Evolutionary conservation across 2,329 filamentous ascomycete species (phyloP).

Genomic region (Daldinia sp.): DNA sequence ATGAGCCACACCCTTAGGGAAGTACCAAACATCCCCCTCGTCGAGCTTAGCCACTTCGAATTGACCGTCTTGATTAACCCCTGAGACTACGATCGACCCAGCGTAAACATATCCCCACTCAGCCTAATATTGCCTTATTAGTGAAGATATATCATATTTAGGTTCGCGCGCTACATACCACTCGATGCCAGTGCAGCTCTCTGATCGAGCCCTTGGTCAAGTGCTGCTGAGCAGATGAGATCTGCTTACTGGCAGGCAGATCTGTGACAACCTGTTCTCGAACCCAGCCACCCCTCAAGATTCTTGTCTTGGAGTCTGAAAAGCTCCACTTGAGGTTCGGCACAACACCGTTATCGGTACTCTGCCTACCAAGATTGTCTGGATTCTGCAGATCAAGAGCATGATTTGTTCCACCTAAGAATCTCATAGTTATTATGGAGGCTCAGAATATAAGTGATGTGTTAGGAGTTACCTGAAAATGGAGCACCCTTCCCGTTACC

Average conservation of each 20-base stretch:
- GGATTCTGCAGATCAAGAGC: conserved; percentile 72
- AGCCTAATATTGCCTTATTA: conserved; percentile 57
- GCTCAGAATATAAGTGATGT: too few relatives aligned
- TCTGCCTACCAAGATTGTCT: conserved; percentile 70
- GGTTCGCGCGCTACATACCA: conserved; percentile 59
- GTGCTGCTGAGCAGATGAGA: conserved; percentile 76
- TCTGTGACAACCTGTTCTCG: conserved; percentile 76
- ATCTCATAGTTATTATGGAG: conserved; percentile 14
- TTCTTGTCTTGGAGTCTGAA: conserved; percentile 72
- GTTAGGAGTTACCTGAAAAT: conserved; percentile 62
- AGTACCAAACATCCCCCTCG: conserved; percentile 76
- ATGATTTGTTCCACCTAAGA: conserved; percentile 71
- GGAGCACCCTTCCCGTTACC: conserved; percentile 68
- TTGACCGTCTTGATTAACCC: conserved; percentile 71
- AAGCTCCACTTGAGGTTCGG: conserved; percentile 78
- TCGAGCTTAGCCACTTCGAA: conserved; percentile 67
- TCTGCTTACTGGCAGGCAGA: conserved; percentile 73
- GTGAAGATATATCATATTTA: not conserved
- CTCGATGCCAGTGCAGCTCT: conserved; percentile 75
- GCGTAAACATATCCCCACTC: conserved; percentile 74
- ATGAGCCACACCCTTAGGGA: conserved; percentile 74
- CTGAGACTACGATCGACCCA: conserved; percentile 69
- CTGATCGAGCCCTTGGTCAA: conserved; percentile 73
- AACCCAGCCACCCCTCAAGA: conserved; percentile 74
- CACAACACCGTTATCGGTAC: conserved; percentile 72